Percentiles rank a stretch among this genome's conserved stretches.
phyloP scores from a whole-genome alignment of 768 basidiomycete species.

The Fibroporia radiculosa region DNA sequence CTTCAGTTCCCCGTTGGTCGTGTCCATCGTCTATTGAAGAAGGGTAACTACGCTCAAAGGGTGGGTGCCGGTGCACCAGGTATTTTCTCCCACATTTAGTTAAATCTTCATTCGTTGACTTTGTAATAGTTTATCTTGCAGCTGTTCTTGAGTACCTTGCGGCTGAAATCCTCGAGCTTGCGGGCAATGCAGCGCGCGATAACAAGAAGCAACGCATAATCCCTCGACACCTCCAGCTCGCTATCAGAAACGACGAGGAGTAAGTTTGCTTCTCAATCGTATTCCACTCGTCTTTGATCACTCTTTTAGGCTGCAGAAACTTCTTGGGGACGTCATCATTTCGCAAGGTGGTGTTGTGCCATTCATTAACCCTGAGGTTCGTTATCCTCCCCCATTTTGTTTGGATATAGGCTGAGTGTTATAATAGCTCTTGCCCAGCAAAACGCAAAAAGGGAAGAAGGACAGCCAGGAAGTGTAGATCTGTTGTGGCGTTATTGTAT shows the following conservation, averaged over 20 bases:
- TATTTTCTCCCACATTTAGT: slow-evolving; percentile 22
- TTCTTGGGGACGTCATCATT: slow-evolving; percentile 81
- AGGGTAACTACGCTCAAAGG: slow-evolving; percentile 80
- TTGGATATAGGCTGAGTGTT: background rate
- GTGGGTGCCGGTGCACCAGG: slow-evolving; percentile 86
- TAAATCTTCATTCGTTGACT: background rate
- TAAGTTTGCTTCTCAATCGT: slow-evolving; percentile 23
- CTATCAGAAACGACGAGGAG: slow-evolving; percentile 93
- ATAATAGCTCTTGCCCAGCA: slow-evolving; percentile 35
- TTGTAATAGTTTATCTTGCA: slow-evolving; percentile 69
- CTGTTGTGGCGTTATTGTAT: slow-evolving; percentile 1
- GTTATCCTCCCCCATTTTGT: background rate
- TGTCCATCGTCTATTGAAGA: slow-evolving; percentile 84
- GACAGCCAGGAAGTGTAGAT: slow-evolving; percentile 9
- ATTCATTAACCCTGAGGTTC: slow-evolving; percentile 59
- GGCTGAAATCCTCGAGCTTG: slow-evolving; percentile 90
- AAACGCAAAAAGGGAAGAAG: slow-evolving; percentile 47
- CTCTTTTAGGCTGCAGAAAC: slow-evolving; percentile 48
- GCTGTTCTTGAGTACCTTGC: slow-evolving; percentile 90
- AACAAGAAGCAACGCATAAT: slow-evolving; percentile 96
- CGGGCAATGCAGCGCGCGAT: slow-evolving; percentile 83
- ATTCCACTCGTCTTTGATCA: slow-evolving; percentile 2
- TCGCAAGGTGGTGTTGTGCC: slow-evolving; percentile 94
- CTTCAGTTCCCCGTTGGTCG: slow-evolving; percentile 90
- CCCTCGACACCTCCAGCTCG: slow-evolving; percentile 89